Base-by-base conservation (phyloP, 352 stramenopile species). In the Globisporangium emineosum region DNA sequence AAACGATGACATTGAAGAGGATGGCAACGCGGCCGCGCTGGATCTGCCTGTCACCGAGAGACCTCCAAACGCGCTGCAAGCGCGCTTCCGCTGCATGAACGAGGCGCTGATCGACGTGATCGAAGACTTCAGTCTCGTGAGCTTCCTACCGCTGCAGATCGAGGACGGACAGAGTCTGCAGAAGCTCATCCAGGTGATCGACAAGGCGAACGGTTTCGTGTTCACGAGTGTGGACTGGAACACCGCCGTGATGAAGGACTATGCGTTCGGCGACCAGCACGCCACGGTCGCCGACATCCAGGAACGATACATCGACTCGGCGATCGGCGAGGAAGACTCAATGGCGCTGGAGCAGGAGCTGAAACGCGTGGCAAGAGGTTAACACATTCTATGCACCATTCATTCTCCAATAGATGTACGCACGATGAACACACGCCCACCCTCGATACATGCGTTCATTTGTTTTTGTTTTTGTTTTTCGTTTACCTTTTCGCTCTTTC, bases 101-200 rank as follows among this genome's bases (percentile, higher is more conserved):
- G 84, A 93, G 62, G 75, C 81, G 59, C 67, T 95, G 43, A 86
- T 93, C 37, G 83, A 95, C 54, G 84, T 95, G 5, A 91, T 95
- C 51, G 86, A 95, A 58, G 86, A 95, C 64, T 95, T 93, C 51
- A 93, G 84, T 42, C 79, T 95, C 33, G 86, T 95, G 67, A 91
- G 79, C 57, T 95, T 95, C 65, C 57, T 86, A 35, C 83, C 81
- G 30, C 57, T 95, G 50, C 84, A 95, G 65, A 95, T 95, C 57
- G 74, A 95, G 40, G 85, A 93, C 70, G 69, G 77, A 5, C 70
- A 77, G 5, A 88, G 73, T 33, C 69, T 95, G 15, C 73, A 90
- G 60, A 81, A 79, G 7, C 60, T 92, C 29, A 71, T 90, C n/a
- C 75, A 79, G 25, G 81, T 77, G 5, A 90, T 95, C 51, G 86